Base-by-base conservation (phyloP, 495 filamentous ascomycete species). In the Trichoderma orchidacearum region DNA sequence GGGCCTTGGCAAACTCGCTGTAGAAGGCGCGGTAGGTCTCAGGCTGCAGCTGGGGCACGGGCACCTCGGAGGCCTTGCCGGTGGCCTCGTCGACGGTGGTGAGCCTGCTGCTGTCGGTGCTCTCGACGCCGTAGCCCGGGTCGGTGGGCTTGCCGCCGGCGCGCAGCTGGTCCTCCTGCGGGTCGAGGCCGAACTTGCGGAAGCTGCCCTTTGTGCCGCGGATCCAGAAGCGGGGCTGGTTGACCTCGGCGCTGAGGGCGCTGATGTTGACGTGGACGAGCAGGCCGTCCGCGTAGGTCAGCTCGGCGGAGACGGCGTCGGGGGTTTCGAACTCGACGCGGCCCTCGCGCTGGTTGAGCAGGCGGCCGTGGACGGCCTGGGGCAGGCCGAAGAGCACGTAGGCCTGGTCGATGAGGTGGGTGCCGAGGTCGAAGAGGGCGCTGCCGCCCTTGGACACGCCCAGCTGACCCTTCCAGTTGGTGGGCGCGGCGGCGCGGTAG, bases 401-500 rank as follows among this genome's bases (percentile, higher is more conserved):
- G 0, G 79, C 83, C 68, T 95, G 90, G 68, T 94, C 89, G 21
- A 95, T 72, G 31, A 92, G 73, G 65, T 96, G 91, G 4, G 85
- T 81, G 53, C 91, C 91, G 8, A 96, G 75, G 67, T 95, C 91
- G 63, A 86, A 92, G 30, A 94, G 72, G 23, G 80, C 82, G 18
- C 87, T 85, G 11, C 85, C 84, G 30, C 83, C 89, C 28, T 85
- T 76, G 13, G 64, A 60, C 54, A 85, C 76, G 8, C 73, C 66
- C 56, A 86, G 78, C 18, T 59, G 58, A 38, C 76, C 78, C 71
- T 91, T 92, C 90, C 89, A 94, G 51, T 72, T 79, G 7, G 74
- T 71, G 0, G 80, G 69, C 30, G 73, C 72, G 34, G 75, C 68
- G 18, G 84, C 76, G 28, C 84, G 80, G 67, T 90, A 80, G 32